These are phyloP conservation scores for sunflower (Helianthus annuus) DNA, from an alignment of 129 eudicot species.

Conservation along the genomic window HanXRQr2.0-SUNRISE NC_035447.2:75332265-75332764, in stretches of 20 bases:
- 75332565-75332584: constrained; percentile 80
- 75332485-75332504: too few species aligned
- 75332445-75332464: too few species aligned
- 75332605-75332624: constrained; percentile 87
- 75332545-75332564: not conserved
- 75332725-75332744: constrained; percentile 74
- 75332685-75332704: constrained; percentile 10
- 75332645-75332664: not conserved
- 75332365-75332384: too few species aligned
- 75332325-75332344: not conserved
- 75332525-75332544: too few species aligned
- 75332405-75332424: too few species aligned
- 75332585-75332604: constrained; percentile 76
- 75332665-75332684: not conserved
- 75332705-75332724: constrained; percentile 73
- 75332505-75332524: not conserved
- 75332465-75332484: too few species aligned
- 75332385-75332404: too few species aligned
- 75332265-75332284: too few species aligned
- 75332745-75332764: constrained; percentile 94
- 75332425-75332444: too few species aligned
- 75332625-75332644: not conserved
- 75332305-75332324: too few species aligned
- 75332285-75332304: too few species aligned
- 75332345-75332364: not conserved